Conservation (phyloP, 306 rosid genomes). For the Alnus glutinosa region DNA sequence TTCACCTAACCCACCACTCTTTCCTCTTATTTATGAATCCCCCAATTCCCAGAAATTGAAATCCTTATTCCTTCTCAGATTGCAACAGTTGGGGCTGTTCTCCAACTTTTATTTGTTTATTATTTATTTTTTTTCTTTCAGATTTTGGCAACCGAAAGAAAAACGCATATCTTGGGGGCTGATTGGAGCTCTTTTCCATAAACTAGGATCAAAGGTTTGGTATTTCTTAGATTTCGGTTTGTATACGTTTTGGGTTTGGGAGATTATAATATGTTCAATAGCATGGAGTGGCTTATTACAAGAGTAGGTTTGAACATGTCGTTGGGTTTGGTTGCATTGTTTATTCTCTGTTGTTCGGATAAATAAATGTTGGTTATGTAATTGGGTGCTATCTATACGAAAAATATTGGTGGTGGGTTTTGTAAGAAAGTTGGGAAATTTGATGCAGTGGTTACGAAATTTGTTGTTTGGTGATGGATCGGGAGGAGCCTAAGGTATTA, state of each 20-base stretch:
- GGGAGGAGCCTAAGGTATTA: slow-evolving; percentile 24
- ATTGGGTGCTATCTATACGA: slow-evolving; percentile 18
- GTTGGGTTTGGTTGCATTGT: slow-evolving; percentile 37
- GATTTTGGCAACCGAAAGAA: background rate
- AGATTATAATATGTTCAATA: slow-evolving; percentile 11
- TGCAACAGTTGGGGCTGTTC: slow-evolving; percentile 22
- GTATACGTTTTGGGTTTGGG: slow-evolving; percentile 15
- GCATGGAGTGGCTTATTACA: slow-evolving; percentile 37
- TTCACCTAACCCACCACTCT: slow-evolving; percentile 39
- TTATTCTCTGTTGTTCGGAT: slow-evolving; percentile 23
- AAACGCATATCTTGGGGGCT: slow-evolving; percentile 26
- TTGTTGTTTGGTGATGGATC: slow-evolving; percentile 49
- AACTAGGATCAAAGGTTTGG: slow-evolving; percentile 21
- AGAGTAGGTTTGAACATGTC: slow-evolving; percentile 19
- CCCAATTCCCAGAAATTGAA: slow-evolving; percentile 9
- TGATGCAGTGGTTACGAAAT: slow-evolving; percentile 19
- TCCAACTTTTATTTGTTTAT: slow-evolving; percentile 29
- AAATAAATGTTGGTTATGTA: slow-evolving; percentile 20
- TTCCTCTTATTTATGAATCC: background rate
- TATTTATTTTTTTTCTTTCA: slow-evolving; percentile 3
- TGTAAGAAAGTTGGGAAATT: slow-evolving; percentile 20
- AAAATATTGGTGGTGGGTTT: slow-evolving; percentile 26
- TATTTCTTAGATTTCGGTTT: slow-evolving; percentile 9
- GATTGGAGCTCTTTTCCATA: slow-evolving; percentile 25
- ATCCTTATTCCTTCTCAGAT: slow-evolving; percentile 3